phyloP scores from a whole-genome alignment of 1,284 basidiomycete genomes.

The Apiotrichum sp. region DNA sequence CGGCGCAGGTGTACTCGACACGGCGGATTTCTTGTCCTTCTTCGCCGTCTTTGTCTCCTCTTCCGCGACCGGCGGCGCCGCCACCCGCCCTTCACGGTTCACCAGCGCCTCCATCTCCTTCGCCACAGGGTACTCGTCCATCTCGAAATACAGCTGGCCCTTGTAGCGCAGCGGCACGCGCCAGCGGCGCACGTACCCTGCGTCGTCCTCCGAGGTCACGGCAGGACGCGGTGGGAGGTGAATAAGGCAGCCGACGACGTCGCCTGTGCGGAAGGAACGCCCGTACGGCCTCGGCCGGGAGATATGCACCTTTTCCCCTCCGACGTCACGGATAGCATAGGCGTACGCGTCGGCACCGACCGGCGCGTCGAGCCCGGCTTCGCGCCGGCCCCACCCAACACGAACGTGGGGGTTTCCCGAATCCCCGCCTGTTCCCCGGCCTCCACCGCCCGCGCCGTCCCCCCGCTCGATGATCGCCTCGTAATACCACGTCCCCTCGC shows the following conservation, averaged over 20 bases:
- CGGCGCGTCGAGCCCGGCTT: slow-evolving; percentile 86
- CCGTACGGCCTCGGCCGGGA: slow-evolving; percentile 76
- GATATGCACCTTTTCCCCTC: slow-evolving; percentile 81
- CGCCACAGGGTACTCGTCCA: slow-evolving; percentile 78
- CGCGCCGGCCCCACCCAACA: slow-evolving; percentile 84
- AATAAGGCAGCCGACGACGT: slow-evolving; percentile 73
- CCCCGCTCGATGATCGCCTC: slow-evolving; percentile 77
- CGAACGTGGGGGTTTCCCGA: slow-evolving; percentile 62
- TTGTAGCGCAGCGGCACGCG: slow-evolving; percentile 91
- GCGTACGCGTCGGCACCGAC: slow-evolving; percentile 90
- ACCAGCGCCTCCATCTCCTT: slow-evolving; percentile 90
- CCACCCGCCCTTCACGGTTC: slow-evolving; percentile 53
- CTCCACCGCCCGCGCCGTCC: slow-evolving; percentile 51
- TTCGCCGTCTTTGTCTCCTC: slow-evolving; percentile 47
- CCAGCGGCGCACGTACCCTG: slow-evolving; percentile 68
- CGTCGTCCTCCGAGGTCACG: slow-evolving; percentile 56
- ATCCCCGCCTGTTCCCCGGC: slow-evolving; percentile 31
- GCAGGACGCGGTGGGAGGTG: slow-evolving; percentile 60
- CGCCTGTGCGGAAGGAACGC: slow-evolving; percentile 65
- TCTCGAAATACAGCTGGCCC: slow-evolving; percentile 94
- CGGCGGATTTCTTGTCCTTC: slow-evolving; percentile 10
- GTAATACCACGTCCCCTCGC: slow-evolving; percentile 91
- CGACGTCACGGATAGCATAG: slow-evolving; percentile 85
- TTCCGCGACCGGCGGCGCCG: slow-evolving; percentile 14
- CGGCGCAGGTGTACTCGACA: slow-evolving; percentile 10